Evolutionary conservation across 129 eudicot genomes (phyloP), one percentile per base, ranked within the genome.

Genomic region (Artemisia annua): DNA sequence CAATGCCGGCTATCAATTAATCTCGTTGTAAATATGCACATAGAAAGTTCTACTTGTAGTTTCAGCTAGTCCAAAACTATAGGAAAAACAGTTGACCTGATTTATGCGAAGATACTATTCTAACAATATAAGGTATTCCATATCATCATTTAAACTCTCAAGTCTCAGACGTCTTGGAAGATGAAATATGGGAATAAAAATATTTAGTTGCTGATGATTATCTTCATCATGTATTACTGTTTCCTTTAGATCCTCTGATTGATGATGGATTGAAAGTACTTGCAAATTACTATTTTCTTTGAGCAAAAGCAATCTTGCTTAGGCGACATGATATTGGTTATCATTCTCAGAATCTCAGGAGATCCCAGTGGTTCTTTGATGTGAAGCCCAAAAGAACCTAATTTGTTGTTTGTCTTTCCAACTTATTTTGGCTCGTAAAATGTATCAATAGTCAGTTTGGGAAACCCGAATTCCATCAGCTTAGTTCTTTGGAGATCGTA

Each of bases 341-440:
- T 60, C 57, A 22, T 72, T 48, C 48, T 24, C 30, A 46, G 48
- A 9, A 46, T 48, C 48, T 24, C 30, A 46, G 48, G 14, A 46
- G 67, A 44, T 57, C 43, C 43, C 3, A 22, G 28, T 22, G 55
- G 24, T 39, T 72, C 48, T 72, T 44, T 61, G 60, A 72, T 48
- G 18, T 48, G 50, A 72, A 71, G 43, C 43, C 43, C 7, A 35
- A 35, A 35, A 35, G 43, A 4, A 35, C 43, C 43, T 35, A 35
- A 1, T 49, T 64, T 64, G 68, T 28, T 67, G 55, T 16, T 67
- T 68, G 9, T 69, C 28, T 69, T 69, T 69, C 48, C 73, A 26
- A 50, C 30, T 69, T 51, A 28, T 30, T 69, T 13, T 26, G 6
- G 73, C 24, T 26, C 26, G 3, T 69, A 6, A 39, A 65, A 65